Evolutionary conservation across 2,329 filamentous ascomycete genomes (phyloP).

Genomic region (Fusarium mexicanum): DNA sequence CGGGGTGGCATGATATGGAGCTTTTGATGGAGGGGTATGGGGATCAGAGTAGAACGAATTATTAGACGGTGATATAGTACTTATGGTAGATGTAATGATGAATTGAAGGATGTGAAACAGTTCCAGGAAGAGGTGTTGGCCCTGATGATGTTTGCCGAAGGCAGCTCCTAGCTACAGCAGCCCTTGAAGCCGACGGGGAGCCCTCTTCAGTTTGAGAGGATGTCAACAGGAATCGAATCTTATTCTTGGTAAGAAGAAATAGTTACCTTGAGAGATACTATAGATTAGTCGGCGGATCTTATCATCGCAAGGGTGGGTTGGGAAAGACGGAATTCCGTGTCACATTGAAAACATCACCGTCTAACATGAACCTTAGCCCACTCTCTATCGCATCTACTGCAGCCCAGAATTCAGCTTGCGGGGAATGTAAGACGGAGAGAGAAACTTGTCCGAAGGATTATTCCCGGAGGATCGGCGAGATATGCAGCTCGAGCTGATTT

Average conservation of each 20-base stretch:
- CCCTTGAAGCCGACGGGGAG: rapidly evolving
- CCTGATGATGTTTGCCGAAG: neutral
- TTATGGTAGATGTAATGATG: neutral
- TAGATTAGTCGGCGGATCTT: rapidly evolving
- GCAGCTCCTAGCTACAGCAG: neutral
- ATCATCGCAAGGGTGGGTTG: rapidly evolving
- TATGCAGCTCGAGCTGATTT: neutral
- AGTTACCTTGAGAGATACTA: too few species aligned
- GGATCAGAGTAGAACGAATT: neutral
- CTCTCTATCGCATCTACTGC: neutral
- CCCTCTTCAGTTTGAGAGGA: rapidly evolving
- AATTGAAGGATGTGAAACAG: neutral
- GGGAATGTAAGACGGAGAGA: neutral
- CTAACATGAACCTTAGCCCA: neutral
- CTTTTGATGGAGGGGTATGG: slow-evolving; percentile 32
- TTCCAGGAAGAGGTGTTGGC: neutral
- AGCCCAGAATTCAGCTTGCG: neutral
- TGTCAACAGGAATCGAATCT: rapidly evolving
- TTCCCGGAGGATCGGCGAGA: neutral
- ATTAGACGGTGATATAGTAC: neutral
- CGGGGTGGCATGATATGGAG: slow-evolving; percentile 40
- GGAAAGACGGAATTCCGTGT: neutral
- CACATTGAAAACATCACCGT: neutral
- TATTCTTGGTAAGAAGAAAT: rapidly evolving
- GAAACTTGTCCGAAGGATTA: neutral